Conservation (phyloP, 2,329 filamentous ascomycete species). For the Cordyceps cateniannulata region DNA sequence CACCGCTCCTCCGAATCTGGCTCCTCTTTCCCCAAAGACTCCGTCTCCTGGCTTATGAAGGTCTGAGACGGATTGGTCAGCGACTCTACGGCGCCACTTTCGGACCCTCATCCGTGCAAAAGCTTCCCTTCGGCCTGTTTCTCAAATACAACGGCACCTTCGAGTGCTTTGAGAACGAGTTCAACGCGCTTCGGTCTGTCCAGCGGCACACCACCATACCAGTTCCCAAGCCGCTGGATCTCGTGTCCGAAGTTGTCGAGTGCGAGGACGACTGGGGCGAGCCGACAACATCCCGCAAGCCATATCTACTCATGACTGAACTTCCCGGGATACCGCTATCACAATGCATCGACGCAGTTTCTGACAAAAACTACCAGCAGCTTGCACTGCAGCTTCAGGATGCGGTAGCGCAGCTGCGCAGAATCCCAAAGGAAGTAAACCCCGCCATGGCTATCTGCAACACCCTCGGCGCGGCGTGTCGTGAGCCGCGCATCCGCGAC, state of each 20-base stretch:
- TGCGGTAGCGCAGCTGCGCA: constrained; percentile 23
- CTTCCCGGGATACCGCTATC: no score
- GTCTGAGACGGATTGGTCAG: not conserved
- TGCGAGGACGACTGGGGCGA: no score
- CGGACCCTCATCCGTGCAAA: not conserved
- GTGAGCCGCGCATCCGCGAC: constrained; percentile 23
- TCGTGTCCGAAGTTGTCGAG: no score
- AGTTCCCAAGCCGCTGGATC: no score
- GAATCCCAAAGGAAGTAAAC: constrained; percentile 18
- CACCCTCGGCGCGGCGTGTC: constrained; percentile 21
- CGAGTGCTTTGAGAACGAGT: not conserved
- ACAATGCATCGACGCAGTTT: constrained; percentile 13
- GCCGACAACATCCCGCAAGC: no score
- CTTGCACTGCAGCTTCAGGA: constrained; percentile 21
- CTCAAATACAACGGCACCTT: not conserved
- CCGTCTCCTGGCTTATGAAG: not conserved
- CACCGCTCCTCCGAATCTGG: not conserved
- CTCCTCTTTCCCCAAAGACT: not conserved
- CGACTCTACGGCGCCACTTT: not conserved
- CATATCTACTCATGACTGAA: no score
- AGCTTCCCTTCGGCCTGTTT: not conserved
- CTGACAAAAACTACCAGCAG: constrained; percentile 18
- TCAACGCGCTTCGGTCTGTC: not conserved
- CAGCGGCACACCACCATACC: no score
- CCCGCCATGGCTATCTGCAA: constrained; percentile 23